phyloP scores from a whole-genome alignment of 495 filamentous ascomycete genomes.

The Aspergillus campestris region DNA sequence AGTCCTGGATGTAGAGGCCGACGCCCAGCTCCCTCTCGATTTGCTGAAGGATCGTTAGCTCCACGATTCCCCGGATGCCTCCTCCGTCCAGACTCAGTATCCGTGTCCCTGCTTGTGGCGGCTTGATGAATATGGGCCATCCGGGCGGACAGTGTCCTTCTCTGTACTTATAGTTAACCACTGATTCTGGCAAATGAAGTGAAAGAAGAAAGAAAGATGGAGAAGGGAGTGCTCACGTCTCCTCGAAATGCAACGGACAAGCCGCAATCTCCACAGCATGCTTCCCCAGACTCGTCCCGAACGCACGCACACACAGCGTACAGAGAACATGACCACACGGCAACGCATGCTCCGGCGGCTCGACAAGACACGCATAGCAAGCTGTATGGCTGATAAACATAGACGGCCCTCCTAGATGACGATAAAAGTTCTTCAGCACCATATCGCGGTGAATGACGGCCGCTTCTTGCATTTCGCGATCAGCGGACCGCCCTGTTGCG shows the following conservation, averaged over 20 bases:
- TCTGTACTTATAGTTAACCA: background rate
- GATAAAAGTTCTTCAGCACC: constrained; percentile 20
- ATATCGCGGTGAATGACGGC: constrained; percentile 14
- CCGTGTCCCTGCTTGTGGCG: constrained; percentile 22
- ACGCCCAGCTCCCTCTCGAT: background rate
- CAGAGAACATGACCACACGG: constrained; percentile 17
- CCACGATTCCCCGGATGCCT: constrained; percentile 35
- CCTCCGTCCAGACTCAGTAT: constrained; percentile 36
- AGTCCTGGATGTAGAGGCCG: background rate
- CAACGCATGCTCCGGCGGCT: constrained; percentile 26
- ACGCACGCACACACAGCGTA: background rate
- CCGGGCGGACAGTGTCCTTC: background rate
- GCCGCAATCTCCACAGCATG: background rate
- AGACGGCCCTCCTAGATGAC: background rate
- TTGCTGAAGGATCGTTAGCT: constrained; percentile 28
- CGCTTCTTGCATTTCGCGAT: background rate
- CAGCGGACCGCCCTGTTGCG: background rate
- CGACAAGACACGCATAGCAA: constrained; percentile 31
- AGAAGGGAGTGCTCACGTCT: background rate
- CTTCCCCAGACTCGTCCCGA: background rate
- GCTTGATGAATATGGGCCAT: constrained; percentile 13
- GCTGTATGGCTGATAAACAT: constrained; percentile 21
- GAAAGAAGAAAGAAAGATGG: too few species aligned
- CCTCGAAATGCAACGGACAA: background rate
- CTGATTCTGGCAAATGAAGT: too few species aligned